Evolutionary conservation across 2,329 filamentous ascomycete species (phyloP).

Genomic region (Aspergillus hiratsukae): DNA sequence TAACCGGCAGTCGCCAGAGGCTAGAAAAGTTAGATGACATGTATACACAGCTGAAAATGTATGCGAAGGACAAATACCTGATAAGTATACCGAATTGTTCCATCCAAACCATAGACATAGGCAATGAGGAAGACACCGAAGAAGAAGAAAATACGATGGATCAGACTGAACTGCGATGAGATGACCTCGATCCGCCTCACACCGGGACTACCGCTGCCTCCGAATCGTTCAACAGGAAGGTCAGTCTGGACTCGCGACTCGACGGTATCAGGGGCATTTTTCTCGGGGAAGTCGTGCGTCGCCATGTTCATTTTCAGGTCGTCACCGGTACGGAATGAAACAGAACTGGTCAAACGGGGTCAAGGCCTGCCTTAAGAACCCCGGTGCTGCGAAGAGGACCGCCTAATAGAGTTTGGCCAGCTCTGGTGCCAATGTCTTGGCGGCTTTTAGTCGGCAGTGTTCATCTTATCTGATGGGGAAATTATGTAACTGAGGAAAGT

Average conservation of each 20-base stretch:
- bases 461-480: constrained; percentile 6
- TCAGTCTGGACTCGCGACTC: background rate
- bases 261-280: background rate
- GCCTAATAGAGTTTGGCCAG: background rate
- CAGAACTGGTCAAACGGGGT: background rate
- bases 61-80: constrained; percentile 25
- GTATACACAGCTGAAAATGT: background rate
- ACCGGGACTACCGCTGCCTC: background rate
- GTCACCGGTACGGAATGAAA: background rate
- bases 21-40: constrained; percentile 24
- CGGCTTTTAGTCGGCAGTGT: background rate
- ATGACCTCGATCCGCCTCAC: constrained; percentile 10
- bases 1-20: constrained; percentile 53
- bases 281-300: background rate
- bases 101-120: constrained; percentile 61
- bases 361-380: background rate
- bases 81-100: constrained; percentile 50
- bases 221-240: background rate
- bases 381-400: background rate
- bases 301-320: background rate
- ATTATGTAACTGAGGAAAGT: background rate
- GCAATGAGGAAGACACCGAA: constrained; percentile 58
- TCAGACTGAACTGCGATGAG: constrained; percentile 3
- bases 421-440: background rate
- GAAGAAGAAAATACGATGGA: constrained; percentile 56